Conservation (phyloP, 2,329 filamentous ascomycete species). For the Immersiporthe knoxdaviesiana region DNA sequence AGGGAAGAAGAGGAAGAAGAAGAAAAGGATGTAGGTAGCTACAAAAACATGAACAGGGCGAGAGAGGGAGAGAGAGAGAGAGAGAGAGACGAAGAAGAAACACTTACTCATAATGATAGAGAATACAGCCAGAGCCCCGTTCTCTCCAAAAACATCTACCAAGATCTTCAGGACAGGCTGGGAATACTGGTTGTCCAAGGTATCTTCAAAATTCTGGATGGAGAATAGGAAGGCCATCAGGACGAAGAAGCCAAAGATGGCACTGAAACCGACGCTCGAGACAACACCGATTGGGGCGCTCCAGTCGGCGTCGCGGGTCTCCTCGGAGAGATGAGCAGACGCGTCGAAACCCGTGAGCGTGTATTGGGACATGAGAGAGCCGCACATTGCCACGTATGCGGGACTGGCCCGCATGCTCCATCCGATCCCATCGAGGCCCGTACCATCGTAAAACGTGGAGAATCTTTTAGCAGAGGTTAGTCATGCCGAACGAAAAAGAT, state of each 20-base stretch:
- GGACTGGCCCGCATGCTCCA: slow-evolving; percentile 57
- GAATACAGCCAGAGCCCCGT: slow-evolving; percentile 59
- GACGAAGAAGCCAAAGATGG: slow-evolving; percentile 63
- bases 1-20: not conserved
- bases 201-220: slow-evolving; percentile 58
- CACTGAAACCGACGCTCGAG: slow-evolving; percentile 58
- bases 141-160: slow-evolving; percentile 58
- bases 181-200: slow-evolving; percentile 47
- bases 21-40: not conserved
- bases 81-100: no score
- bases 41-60: not conserved
- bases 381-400: slow-evolving; percentile 58
- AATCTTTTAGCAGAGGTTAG: slow-evolving; percentile 36
- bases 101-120: slow-evolving; percentile 51
- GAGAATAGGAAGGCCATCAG: slow-evolving; percentile 60
- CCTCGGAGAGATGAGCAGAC: slow-evolving; percentile 60
- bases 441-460: slow-evolving; percentile 57
- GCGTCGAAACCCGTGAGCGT: slow-evolving; percentile 56
- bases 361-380: slow-evolving; percentile 58
- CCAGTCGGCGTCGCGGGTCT: slow-evolving; percentile 60
- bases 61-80: no score
- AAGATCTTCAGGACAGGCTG: slow-evolving; percentile 64
- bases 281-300: slow-evolving; percentile 61
- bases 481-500: no score
- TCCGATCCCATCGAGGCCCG: slow-evolving; percentile 49